Percentiles rank a stretch among this genome's conserved stretches.
Evolutionary conservation across 495 filamentous ascomycete genomes (phyloP).

Genomic region (Penicillium cinerascens): DNA sequence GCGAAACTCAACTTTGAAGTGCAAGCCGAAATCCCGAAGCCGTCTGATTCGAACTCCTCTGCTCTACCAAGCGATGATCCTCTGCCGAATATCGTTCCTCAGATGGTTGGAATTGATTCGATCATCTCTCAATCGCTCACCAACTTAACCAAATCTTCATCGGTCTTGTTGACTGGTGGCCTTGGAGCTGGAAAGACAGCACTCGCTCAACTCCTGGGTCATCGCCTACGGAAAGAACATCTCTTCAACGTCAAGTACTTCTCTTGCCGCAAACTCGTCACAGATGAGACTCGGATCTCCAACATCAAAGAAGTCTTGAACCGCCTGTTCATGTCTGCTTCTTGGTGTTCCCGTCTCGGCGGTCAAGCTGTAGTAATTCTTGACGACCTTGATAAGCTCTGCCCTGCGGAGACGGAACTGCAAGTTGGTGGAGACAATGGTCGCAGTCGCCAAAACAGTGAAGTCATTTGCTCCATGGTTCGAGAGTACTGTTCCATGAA

Average conservation of each 20-base stretch:
- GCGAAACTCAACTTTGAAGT: slow-evolving; percentile 67
- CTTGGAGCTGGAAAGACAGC: slow-evolving; percentile 87
- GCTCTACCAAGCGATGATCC: slow-evolving; percentile 48
- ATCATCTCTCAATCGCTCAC: slow-evolving; percentile 65
- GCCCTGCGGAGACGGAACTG: slow-evolving; percentile 86
- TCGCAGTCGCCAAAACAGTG: slow-evolving; percentile 87
- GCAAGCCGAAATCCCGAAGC: slow-evolving; percentile 63
- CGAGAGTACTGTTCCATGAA: slow-evolving; percentile 73
- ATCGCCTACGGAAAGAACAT: slow-evolving; percentile 58
- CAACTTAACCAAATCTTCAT: slow-evolving; percentile 78
- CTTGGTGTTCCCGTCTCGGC: slow-evolving; percentile 82
- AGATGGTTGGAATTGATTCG: slow-evolving; percentile 82
- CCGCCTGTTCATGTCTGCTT: slow-evolving; percentile 78
- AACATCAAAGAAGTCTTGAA: slow-evolving; percentile 86
- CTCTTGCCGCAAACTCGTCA: slow-evolving; percentile 76
- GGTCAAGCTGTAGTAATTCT: slow-evolving; percentile 80
- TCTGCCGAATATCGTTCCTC: slow-evolving; percentile 48
- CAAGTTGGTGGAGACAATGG: slow-evolving; percentile 89
- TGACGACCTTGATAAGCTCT: slow-evolving; percentile 89
- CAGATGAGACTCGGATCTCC: slow-evolving; percentile 81
- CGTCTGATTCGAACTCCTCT: slow-evolving; percentile 47
- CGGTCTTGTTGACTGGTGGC: slow-evolving; percentile 82
- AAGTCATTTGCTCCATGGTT: slow-evolving; percentile 77
- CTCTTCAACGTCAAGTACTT: slow-evolving; percentile 79
- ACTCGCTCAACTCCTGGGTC: slow-evolving; percentile 62